These are phyloP conservation scores for Rutstroemia sp. DNA, from an alignment of 2,329 filamentous ascomycete genomes.

Conservation along the genomic window DNA sequence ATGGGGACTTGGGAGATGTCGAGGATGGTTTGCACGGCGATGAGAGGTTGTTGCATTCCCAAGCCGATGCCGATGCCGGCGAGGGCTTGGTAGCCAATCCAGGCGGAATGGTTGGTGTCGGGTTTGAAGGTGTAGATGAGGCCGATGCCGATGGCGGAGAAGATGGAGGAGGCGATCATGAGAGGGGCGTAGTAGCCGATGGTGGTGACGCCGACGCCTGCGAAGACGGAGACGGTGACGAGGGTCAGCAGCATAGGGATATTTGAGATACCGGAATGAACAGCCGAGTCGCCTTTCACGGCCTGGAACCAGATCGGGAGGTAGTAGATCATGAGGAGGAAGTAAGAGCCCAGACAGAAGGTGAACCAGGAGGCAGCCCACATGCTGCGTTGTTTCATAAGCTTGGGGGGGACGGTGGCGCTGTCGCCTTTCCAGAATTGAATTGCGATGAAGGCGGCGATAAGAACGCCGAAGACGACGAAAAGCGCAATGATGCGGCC, in stretches of 20 bases:
- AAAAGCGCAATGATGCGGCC: conserved; percentile 31
- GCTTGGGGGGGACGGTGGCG: conserved; percentile 35
- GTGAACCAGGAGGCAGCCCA: conserved; percentile 28
- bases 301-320: conserved; percentile 44
- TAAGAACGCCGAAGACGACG: conserved; percentile 26
- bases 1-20: conserved; percentile 46
- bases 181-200: conserved; percentile 39
- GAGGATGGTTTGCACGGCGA: conserved; percentile 50
- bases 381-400: conserved; percentile 33
- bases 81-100: conserved; percentile 52
- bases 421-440: conserved; percentile 33
- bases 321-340: conserved; percentile 36
- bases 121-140: conserved; percentile 46
- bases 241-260: conserved; percentile 30
- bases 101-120: conserved; percentile 38
- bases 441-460: conserved; percentile 27
- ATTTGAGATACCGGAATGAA: conserved; percentile 37
- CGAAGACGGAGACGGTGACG: conserved; percentile 19
- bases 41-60: conserved; percentile 50
- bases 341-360: conserved; percentile 30
- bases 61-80: conserved; percentile 48
- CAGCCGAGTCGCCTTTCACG: conserved; percentile 36
- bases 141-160: conserved; percentile 37
- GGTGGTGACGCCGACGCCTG: neutral
- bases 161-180: conserved; percentile 44